Percentiles rank a stretch among this genome's conserved stretches.
Conservation (phyloP, 805 yeast species). For the Lachancea quebecensis region DNA sequence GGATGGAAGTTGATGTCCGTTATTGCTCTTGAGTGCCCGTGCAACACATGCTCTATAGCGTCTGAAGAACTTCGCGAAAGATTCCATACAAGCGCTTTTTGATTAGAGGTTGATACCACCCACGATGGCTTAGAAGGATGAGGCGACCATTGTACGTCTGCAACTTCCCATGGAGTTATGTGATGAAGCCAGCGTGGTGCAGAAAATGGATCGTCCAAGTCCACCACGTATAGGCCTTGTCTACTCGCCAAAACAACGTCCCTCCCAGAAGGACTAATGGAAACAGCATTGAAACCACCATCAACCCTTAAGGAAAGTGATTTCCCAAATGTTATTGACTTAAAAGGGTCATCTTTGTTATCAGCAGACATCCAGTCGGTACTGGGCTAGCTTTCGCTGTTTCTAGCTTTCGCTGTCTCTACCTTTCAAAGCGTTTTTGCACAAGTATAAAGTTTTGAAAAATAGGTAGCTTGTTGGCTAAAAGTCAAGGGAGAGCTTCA, state of each 20-base stretch:
- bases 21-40: slow-evolving; percentile 86
- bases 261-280: slow-evolving; percentile 81
- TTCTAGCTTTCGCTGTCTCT: not conserved
- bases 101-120: slow-evolving; percentile 92
- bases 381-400: not conserved
- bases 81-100: slow-evolving; percentile 94
- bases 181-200: slow-evolving; percentile 94
- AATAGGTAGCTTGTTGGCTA: too few relatives aligned
- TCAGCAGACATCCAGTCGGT: slow-evolving; percentile 6
- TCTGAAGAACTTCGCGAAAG: slow-evolving; percentile 56
- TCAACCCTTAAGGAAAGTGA: slow-evolving; percentile 81
- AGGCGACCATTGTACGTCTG: slow-evolving; percentile 98
- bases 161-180: slow-evolving; percentile 94
- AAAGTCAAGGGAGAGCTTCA: too few relatives aligned
- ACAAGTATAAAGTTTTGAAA: too few relatives aligned
- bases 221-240: slow-evolving; percentile 82
- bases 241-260: slow-evolving; percentile 85
- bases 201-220: slow-evolving; percentile 89
- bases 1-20: slow-evolving; percentile 95
- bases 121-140: slow-evolving; percentile 78
- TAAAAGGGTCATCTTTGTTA: slow-evolving; percentile 29
- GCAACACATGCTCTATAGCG: slow-evolving; percentile 83
- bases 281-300: slow-evolving; percentile 87
- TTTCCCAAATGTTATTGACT: slow-evolving; percentile 65
- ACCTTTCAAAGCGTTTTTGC: too few relatives aligned